Conservation (phyloP, 2,329 filamentous ascomycete genomes). For the Alternaria angustiovoidea region DNA sequence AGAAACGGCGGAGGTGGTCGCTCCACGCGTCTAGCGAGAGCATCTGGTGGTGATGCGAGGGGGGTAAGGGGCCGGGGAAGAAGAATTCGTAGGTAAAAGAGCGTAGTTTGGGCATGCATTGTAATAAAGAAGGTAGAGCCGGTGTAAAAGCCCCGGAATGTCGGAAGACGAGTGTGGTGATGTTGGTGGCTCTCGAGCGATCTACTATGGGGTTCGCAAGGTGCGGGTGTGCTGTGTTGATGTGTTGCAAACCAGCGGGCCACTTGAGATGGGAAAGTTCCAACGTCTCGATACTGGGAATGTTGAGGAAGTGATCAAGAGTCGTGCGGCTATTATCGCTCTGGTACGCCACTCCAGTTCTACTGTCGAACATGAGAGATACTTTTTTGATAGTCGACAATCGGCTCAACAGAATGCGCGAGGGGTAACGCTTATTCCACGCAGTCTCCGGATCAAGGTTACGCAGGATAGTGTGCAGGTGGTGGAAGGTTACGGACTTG, state of each 20-base stretch:
- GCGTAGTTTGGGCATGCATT: slow-evolving; percentile 26
- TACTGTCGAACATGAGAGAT: slow-evolving; percentile 31
- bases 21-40: slow-evolving; percentile 30
- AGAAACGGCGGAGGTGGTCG: slow-evolving; percentile 16
- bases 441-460: slow-evolving; percentile 20
- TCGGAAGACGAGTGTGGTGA: slow-evolving; percentile 33
- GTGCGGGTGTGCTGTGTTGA: too few species aligned
- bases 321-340: background rate
- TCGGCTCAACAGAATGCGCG: slow-evolving; percentile 17
- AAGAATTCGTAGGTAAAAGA: slow-evolving; percentile 37
- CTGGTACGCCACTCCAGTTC: slow-evolving; percentile 22
- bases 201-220: slow-evolving; percentile 4
- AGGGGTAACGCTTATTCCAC: slow-evolving; percentile 17
- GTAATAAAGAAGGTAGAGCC: slow-evolving; percentile 17
- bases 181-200: slow-evolving; percentile 14
- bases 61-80: slow-evolving; percentile 6
- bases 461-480: slow-evolving; percentile 24
- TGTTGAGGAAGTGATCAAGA: slow-evolving; percentile 24
- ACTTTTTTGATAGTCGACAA: slow-evolving; percentile 28
- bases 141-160: slow-evolving; percentile 19
- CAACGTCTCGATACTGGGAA: slow-evolving; percentile 24
- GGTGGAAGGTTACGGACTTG: slow-evolving; percentile 28
- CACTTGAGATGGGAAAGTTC: slow-evolving; percentile 12
- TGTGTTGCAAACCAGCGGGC: too few species aligned
- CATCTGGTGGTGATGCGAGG: slow-evolving; percentile 7